Base-by-base conservation (phyloP, 345 rosid genomes). In the Hypericum perforatum region DNA sequence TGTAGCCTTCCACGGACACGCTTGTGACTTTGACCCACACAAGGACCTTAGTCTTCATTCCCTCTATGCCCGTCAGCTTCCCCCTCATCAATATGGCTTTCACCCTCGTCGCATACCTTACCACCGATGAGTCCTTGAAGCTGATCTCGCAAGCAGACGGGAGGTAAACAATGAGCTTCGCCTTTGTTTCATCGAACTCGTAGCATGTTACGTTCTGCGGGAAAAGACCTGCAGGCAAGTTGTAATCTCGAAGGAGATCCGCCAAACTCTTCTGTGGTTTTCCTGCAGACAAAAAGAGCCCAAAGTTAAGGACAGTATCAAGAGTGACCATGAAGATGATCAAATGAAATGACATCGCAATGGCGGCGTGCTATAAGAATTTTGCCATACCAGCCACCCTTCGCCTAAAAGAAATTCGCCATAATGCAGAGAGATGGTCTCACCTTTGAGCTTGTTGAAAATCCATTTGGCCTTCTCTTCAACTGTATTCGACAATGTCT, bases 401-500 rank as follows among this genome's bases (percentile, higher is more conserved):
- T n/a, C n/a, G n/a, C n/a, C n/a, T n/a, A n/a, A n/a, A n/a, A n/a
- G n/a, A n/a, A n/a, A n/a, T n/a, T n/a, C n/a, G n/a, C n/a, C n/a
- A n/a, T n/a, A 45, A 7, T 22, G 5, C 12, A n/a, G 9, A 45
- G 12, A 43, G 15, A 46, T 22, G 22, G 49, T 11, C 15, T 7
- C 62, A 90, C 95, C 97, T 82, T 86, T 90, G 55, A 90, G 83
- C 78, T 84, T 90, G 89, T 82, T 87, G 79, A 92, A 87, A 57
- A 92, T 58, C 98, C 96, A 87, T 76, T 80, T 92, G 11, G 96
- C 96, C 73, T 92, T 88, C 77, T 92, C 96, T 75, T 91, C 96
- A 50, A 92, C 95, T 6, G 96, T 78, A 58, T 48, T 82, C 14
- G 98, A 92, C 73, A 92, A 67, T 51, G 78, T 74, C 98, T 92